Percentiles rank a stretch among this genome's conserved stretches.
Evolutionary conservation across 306 rosid genomes (phyloP).

Genomic region (Nissolia schottii): DNA sequence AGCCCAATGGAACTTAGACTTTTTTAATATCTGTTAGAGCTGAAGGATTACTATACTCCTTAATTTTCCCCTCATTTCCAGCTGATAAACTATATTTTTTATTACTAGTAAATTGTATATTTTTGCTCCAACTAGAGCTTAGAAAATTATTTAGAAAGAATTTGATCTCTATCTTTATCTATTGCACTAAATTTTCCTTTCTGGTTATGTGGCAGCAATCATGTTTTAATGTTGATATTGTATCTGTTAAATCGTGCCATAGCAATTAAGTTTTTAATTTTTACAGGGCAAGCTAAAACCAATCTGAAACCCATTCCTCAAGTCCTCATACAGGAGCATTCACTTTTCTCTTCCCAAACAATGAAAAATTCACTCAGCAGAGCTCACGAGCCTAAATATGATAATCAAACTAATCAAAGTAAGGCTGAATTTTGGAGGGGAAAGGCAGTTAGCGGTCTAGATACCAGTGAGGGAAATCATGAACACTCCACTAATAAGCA

Average conservation of each 20-base stretch:
- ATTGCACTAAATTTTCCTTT: neutral
- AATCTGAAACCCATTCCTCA: constrained; percentile 35
- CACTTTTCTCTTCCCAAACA: constrained; percentile 39
- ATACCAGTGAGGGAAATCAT: constrained; percentile 42
- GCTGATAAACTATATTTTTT: neutral
- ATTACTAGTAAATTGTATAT: neutral
- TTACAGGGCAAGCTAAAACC: constrained; percentile 61
- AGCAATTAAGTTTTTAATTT: constrained; percentile 4
- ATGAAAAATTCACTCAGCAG: constrained; percentile 40
- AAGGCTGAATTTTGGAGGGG: constrained; percentile 48
- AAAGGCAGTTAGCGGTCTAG: constrained; percentile 42
- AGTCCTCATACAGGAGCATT: constrained; percentile 48
- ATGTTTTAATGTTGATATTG: neutral
- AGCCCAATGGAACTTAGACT: neutral
- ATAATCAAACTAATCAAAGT: constrained; percentile 39
- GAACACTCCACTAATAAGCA: constrained; percentile 40
- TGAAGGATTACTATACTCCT: neutral
- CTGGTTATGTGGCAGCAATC: neutral
- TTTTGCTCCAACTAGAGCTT: neutral
- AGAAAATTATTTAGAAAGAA: neutral
- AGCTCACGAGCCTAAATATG: constrained; percentile 40
- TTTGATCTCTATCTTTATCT: neutral
- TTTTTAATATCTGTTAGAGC: constrained; percentile 15
- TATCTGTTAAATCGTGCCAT: constrained; percentile 12
- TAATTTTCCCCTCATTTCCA: neutral